Evolutionary conservation across 2,329 filamentous ascomycete genomes (phyloP).

Genomic region (Xylaria arbuscula): DNA sequence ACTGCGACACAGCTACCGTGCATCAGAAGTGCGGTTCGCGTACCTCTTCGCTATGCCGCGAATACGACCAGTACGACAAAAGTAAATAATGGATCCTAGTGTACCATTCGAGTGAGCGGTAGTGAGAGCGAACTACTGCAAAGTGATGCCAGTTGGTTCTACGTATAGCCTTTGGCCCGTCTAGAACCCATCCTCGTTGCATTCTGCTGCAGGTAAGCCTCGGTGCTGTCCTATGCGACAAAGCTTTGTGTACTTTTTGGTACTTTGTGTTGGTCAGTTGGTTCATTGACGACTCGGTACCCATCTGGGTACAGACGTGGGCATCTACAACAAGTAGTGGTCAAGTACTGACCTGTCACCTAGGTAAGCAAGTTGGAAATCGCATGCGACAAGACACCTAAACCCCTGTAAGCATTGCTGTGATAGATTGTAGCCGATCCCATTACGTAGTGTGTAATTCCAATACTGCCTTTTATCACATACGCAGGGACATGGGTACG

Average conservation of each 20-base stretch:
- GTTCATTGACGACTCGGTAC: background rate
- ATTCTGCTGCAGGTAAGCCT: background rate
- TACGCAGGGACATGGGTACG: background rate
- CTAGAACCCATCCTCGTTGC: too few relatives aligned
- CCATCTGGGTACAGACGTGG: background rate
- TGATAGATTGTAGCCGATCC: background rate
- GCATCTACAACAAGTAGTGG: background rate
- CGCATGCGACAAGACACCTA: conserved; percentile 28
- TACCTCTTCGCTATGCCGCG: conserved; percentile 13
- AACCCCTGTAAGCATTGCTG: conserved; percentile 4
- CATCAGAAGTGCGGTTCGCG: conserved; percentile 4
- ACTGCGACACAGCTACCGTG: conserved; percentile 5
- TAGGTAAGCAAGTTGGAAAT: conserved; percentile 1
- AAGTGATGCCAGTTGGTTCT: background rate
- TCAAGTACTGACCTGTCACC: conserved; percentile 3
- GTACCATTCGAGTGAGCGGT: conserved; percentile 1
- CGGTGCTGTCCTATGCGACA: background rate
- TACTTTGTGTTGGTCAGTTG: background rate
- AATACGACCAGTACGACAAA: background rate
- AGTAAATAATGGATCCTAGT: background rate
- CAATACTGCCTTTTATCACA: background rate
- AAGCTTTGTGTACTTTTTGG: background rate
- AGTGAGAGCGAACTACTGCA: conserved; percentile 8
- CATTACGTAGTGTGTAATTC: background rate
- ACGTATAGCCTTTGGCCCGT: background rate